These are phyloP conservation scores for Exophiala calicioides DNA, from an alignment of 2,329 filamentous ascomycete species.

Conservation along the genomic window DNA sequence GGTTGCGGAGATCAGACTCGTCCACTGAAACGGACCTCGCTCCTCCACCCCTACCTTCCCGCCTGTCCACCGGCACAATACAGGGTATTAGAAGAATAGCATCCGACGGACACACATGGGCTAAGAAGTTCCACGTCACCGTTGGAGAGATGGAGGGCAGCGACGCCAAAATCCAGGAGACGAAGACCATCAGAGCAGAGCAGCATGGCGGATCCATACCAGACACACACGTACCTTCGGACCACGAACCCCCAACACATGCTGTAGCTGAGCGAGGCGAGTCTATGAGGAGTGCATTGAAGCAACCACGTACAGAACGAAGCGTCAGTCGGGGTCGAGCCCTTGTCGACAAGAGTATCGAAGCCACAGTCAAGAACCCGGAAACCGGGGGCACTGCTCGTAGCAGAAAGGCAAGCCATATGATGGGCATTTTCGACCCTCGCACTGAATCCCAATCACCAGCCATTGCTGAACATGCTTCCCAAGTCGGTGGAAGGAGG, in stretches of 20 bases:
- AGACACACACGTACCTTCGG: conserved; percentile 27
- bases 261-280: conserved; percentile 26
- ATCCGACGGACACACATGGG: conserved; percentile 28
- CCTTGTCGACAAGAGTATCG: conserved; percentile 62
- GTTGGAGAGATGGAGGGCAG: conserved; percentile 14
- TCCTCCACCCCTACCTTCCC: conserved; percentile 7
- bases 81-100: conserved; percentile 27
- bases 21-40: conserved; percentile 12
- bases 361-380: conserved; percentile 61
- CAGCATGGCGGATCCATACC: conserved; percentile 9
- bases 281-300: conserved; percentile 30
- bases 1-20: conserved; percentile 21
- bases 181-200: conserved; percentile 9
- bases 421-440: conserved; percentile 62
- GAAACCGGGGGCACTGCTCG: conserved; percentile 58
- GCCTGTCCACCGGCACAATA: conserved; percentile 19
- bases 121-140: conserved; percentile 26
- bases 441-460: conserved; percentile 17
- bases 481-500: conserved; percentile 1
- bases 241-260: conserved; percentile 28
- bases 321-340: conserved; percentile 47
- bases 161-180: conserved; percentile 7
- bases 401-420: conserved; percentile 67
- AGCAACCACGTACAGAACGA: conserved; percentile 36
- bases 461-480: conserved; percentile 5